phyloP scores from a whole-genome alignment of 495 filamentous ascomycete genomes.

The Hypoxylon cercidicola region DNA sequence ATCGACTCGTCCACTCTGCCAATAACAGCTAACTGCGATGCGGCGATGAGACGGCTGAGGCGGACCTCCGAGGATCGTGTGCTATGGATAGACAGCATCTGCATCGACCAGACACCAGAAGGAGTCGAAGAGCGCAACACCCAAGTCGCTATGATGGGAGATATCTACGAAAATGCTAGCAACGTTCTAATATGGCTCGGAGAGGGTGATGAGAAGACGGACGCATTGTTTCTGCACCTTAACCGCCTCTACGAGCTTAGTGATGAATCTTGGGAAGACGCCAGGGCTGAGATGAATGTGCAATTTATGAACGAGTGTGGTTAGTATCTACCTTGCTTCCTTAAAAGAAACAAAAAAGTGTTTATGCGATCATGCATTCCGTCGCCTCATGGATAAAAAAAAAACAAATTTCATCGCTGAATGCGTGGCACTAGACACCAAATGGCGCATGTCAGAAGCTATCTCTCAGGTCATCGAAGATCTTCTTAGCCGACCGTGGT shows the following conservation, averaged over 20 bases:
- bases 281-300: background rate
- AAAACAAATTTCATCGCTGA: background rate
- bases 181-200: background rate
- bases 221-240: background rate
- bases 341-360: too few species aligned
- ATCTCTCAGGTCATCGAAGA: slow-evolving; percentile 5
- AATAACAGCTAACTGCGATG: background rate
- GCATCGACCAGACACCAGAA: slow-evolving; percentile 1
- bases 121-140: background rate
- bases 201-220: background rate
- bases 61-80: background rate
- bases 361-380: too few species aligned
- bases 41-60: background rate
- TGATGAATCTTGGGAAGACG: background rate
- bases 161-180: background rate
- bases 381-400: too few species aligned
- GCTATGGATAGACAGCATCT: background rate
- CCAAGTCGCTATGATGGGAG: background rate
- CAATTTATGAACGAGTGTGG: background rate
- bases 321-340: background rate
- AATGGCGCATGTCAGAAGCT: background rate
- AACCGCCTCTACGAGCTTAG: background rate
- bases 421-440: background rate
- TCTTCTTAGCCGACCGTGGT: slow-evolving; percentile 18
- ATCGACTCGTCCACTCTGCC: background rate